Evolutionary conservation across 331 rosid species (phyloP), one percentile per base, ranked within the genome.

Genomic region (Acacia pycnantha): DNA sequence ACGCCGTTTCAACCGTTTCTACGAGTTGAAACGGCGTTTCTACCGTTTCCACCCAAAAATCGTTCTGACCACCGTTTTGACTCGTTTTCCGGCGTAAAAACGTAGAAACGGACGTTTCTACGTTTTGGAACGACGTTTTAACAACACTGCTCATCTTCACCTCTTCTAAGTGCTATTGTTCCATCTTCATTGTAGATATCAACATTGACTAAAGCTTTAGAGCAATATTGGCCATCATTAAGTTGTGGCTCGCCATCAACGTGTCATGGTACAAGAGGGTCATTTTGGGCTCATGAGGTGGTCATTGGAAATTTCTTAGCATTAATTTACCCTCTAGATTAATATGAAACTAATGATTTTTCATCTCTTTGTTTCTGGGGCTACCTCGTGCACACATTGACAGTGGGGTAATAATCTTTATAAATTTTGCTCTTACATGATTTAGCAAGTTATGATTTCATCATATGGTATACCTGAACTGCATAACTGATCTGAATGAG

Each of bases 261-360:
- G n/a, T 95, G 99, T 85, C 76, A 53, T 79, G 97, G 98, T 78
- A 77, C 87, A 79, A 92, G 77, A 83, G 99, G 99, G 66, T 73
- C 94, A 85, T 93, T 95, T 87, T 95, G 99, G 99, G 99, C 85
- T 83, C 99, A 95, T 85, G 99, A 95, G 99, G 99, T 95, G 88
- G 73, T 88, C 37, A 65, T 84, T 76, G 66, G 59, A 54, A 72
- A 58, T 48, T 87, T 80, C 80, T 54, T 84, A 48, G 27, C 35
- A 81, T 74, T 81, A 21, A 66, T 59, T 50, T 82, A 77, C 26
- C 50, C 46, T 35, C 8, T 68, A 35, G 33, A 66, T 74, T 22
- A 76, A 43, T 31, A 62, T 67, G 68, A 80, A 85, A 54, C 97
- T 92, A 84, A 96, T 83, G 35, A 40, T 84, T 84, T 31, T 80